Conservation (phyloP, 2,329 filamentous ascomycete species). For the Aspergillus pseudonomiae region DNA sequence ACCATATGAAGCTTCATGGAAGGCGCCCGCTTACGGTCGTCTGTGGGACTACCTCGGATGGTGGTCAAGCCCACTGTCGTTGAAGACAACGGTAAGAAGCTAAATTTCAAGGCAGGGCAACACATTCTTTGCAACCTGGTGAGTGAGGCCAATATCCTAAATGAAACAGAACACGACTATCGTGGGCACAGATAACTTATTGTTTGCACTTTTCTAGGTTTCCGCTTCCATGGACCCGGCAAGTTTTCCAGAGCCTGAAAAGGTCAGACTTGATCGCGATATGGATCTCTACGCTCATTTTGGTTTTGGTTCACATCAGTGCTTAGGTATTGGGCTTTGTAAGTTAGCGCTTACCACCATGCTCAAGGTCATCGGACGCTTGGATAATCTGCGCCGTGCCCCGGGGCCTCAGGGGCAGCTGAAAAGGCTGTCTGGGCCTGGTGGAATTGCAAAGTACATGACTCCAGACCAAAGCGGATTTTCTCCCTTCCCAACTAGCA, state of each 20-base stretch:
- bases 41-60: conserved; percentile 41
- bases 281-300: conserved; percentile 67
- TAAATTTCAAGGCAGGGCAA: conserved; percentile 40
- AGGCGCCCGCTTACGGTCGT: conserved; percentile 42
- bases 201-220: conserved; percentile 26
- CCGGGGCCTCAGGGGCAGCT: conserved; percentile 45
- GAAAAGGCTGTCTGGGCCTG: conserved; percentile 43
- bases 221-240: conserved; percentile 39
- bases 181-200: conserved; percentile 1
- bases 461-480: conserved; percentile 46
- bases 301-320: conserved; percentile 64
- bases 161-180: neutral
- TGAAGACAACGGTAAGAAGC: conserved; percentile 37
- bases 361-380: conserved; percentile 44
- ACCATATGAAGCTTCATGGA: conserved; percentile 41
- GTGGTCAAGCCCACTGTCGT: conserved; percentile 37
- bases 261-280: conserved; percentile 65
- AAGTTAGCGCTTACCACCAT: conserved; percentile 41
- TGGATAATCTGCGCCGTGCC: conserved; percentile 46
- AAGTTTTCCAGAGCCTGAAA: conserved; percentile 42
- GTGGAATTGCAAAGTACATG: conserved; percentile 49
- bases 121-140: conserved; percentile 42
- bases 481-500: conserved; percentile 47
- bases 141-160: conserved; percentile 16
- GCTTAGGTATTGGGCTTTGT: conserved; percentile 54